A percentile compares a stretch with the other conserved stretches of the same genome.
Evolutionary conservation across 2,329 filamentous ascomycete genomes (phyloP).

Genomic region (Fusarium miscanthi): DNA sequence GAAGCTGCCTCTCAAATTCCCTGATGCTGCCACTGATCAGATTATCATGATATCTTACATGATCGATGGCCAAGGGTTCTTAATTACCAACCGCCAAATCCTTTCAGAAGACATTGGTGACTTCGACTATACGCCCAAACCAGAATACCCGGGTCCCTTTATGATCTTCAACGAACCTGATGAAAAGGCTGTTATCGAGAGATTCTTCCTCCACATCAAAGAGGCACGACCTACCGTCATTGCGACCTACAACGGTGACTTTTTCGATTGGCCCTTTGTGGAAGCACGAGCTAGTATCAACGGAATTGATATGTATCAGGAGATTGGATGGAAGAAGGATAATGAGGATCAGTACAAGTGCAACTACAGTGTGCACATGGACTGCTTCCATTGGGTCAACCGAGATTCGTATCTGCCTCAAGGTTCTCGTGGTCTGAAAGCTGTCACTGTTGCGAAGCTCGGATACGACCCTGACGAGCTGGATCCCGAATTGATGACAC

Average conservation of each 20-base stretch:
- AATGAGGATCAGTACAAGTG: constrained; percentile 96
- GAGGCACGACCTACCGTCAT: constrained; percentile 95
- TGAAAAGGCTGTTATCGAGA: constrained; percentile 86
- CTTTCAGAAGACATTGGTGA: constrained; percentile 97
- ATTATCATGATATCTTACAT: constrained; percentile 99
- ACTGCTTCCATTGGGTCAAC: constrained; percentile 99
- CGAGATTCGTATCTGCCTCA: constrained; percentile 98
- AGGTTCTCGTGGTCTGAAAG: constrained; percentile 95
- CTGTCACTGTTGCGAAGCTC: constrained; percentile 96
- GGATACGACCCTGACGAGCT: constrained; percentile 98
- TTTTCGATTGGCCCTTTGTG: constrained; percentile 99
- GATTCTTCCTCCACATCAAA: constrained; percentile 96
- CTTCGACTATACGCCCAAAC: constrained; percentile 97
- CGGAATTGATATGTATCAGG: constrained; percentile 98
- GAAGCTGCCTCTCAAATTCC: constrained; percentile 95
- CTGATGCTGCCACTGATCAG: constrained; percentile 92
- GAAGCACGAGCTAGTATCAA: constrained; percentile 92
- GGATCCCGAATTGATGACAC: constrained; percentile 97
- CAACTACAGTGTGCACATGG: constrained; percentile 97
- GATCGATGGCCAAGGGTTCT: constrained; percentile 97
- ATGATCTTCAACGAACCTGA: constrained; percentile 99
- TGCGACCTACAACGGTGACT: constrained; percentile 99
- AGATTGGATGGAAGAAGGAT: constrained; percentile 97
- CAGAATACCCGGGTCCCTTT: constrained; percentile 94
- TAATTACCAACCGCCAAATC: constrained; percentile 98